Evolutionary conservation across 2,329 filamentous ascomycete species (phyloP).

Genomic region (Dothiorella sarmentorum): DNA sequence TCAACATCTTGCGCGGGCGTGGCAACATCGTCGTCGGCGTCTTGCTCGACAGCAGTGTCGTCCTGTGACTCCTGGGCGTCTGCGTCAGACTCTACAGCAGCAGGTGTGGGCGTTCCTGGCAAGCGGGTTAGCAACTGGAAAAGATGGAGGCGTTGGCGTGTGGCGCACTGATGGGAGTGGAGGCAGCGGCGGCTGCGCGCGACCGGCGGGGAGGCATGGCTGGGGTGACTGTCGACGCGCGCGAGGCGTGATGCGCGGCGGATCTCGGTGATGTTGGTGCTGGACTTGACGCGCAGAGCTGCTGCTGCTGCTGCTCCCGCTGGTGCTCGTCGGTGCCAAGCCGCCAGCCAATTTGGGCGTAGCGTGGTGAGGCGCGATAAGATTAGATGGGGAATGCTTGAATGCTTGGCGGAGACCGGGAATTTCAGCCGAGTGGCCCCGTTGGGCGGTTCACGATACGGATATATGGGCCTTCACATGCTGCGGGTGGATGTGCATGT

Average conservation of each 20-base stretch:
- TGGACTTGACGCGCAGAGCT: constrained; percentile 1
- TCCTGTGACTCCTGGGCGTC: constrained; percentile 29
- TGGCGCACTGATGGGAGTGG: not conserved
- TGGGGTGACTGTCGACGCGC: not conserved
- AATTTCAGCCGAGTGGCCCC: no score
- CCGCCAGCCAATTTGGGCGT: not conserved
- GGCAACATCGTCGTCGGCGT: constrained; percentile 38
- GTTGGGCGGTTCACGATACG: constrained; percentile 5
- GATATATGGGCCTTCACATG: constrained; percentile 8
- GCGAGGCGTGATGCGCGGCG: not conserved
- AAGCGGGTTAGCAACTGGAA: not conserved
- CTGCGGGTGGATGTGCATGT: no score
- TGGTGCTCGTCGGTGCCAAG: not conserved
- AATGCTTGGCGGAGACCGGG: no score
- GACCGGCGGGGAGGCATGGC: constrained; percentile 17
- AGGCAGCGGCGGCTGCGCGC: constrained; percentile 16
- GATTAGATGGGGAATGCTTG: not conserved
- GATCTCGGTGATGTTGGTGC: not conserved
- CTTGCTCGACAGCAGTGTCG: constrained; percentile 32
- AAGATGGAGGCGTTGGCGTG: not conserved
- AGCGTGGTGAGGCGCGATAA: not conserved
- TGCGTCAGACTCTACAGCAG: constrained; percentile 12
- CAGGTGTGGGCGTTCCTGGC: constrained; percentile 33
- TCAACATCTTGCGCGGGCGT: constrained; percentile 49
- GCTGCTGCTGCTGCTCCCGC: not conserved